Conservation (phyloP, 2,329 filamentous ascomycete species). For the Nothomitra cinnamomea region DNA sequence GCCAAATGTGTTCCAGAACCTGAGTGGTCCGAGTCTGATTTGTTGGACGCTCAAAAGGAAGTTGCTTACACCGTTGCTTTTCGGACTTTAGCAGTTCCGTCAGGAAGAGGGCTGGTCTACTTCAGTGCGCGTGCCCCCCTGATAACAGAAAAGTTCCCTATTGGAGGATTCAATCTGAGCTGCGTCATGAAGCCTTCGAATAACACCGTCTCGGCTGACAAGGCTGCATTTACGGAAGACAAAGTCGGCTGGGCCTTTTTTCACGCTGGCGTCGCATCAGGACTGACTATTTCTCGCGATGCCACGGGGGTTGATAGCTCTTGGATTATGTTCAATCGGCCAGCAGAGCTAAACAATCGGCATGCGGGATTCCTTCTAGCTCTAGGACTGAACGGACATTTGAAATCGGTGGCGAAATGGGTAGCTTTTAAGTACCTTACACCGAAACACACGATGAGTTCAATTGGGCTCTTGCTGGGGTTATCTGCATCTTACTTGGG, state of each 20-base stretch:
- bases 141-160: conserved; percentile 78
- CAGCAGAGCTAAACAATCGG: conserved; percentile 80
- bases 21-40: conserved; percentile 68
- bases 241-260: conserved; percentile 99
- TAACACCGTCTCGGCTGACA: conserved; percentile 85
- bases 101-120: conserved; percentile 73
- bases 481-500: conserved; percentile 87
- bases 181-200: conserved; percentile 86
- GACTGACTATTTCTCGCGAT: conserved; percentile 73
- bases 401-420: conserved; percentile 94
- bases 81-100: conserved; percentile 74
- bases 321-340: conserved; percentile 98
- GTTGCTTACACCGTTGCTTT: conserved; percentile 73
- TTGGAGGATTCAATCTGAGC: conserved; percentile 79
- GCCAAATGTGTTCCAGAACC: conserved; percentile 61
- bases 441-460: conserved; percentile 98
- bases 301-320: conserved; percentile 94
- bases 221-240: conserved; percentile 74
- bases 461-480: conserved; percentile 82
- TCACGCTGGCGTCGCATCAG: conserved; percentile 86
- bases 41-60: conserved; percentile 83
- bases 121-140: conserved; percentile 78
- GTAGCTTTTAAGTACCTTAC: conserved; percentile 98
- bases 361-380: conserved; percentile 89
- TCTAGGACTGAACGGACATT: conserved; percentile 80